A percentile compares a stretch with the other conserved stretches of the same genome.
Conservation (phyloP, 2,329 filamentous ascomycete genomes). For the Colletotrichum phormii region DNA sequence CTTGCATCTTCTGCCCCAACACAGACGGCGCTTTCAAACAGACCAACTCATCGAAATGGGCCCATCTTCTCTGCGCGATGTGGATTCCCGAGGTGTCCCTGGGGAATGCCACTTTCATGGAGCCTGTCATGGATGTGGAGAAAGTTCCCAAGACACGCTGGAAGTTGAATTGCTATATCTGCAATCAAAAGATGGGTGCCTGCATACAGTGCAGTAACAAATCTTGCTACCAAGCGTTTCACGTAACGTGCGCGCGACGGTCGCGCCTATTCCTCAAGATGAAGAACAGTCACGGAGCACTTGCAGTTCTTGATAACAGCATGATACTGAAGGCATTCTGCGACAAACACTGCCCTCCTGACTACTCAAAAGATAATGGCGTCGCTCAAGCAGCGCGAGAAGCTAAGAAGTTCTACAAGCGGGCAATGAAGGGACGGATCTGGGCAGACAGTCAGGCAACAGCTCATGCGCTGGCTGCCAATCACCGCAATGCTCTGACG, state of each 20-base stretch:
- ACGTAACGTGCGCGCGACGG: constrained; percentile 93
- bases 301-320: constrained; percentile 81
- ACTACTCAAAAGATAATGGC: constrained; percentile 88
- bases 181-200: constrained; percentile 96
- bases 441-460: constrained; percentile 93
- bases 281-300: constrained; percentile 88
- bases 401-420: constrained; percentile 89
- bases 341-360: constrained; percentile 90
- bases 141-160: constrained; percentile 95
- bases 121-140: constrained; percentile 97
- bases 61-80: constrained; percentile 94
- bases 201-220: constrained; percentile 99
- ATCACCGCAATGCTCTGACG: constrained; percentile 71
- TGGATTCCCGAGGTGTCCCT: constrained; percentile 98
- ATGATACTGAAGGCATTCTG: constrained; percentile 94
- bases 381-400: constrained; percentile 84
- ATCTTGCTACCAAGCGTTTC: constrained; percentile 95
- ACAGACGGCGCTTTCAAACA: constrained; percentile 98
- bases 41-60: constrained; percentile 96
- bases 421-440: constrained; percentile 86
- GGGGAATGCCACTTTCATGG: constrained; percentile 97
- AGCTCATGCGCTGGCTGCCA: constrained; percentile 82
- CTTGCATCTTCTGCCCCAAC: constrained; percentile 98
- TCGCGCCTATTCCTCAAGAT: constrained; percentile 93
- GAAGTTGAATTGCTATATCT: constrained; percentile 96